Evolutionary conservation across 2,329 filamentous ascomycete species (phyloP).

Genomic region (Neospermospora avenae): DNA sequence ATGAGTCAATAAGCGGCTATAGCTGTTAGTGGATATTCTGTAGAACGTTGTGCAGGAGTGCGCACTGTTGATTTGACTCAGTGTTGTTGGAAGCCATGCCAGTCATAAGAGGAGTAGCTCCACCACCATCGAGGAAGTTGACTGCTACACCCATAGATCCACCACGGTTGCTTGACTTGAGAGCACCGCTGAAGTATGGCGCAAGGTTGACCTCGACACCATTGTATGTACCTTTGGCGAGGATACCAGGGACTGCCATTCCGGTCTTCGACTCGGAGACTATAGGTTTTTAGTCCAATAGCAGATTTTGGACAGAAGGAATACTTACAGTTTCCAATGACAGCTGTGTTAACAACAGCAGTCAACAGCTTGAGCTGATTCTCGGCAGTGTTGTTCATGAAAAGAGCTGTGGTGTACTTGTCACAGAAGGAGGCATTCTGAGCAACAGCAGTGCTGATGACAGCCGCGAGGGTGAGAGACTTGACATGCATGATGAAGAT

Average conservation of each 20-base stretch:
- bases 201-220: conserved; percentile 50
- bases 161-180: conserved; percentile 50
- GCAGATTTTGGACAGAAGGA: not conserved
- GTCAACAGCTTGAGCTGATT: conserved; percentile 55
- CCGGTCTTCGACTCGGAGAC: conserved; percentile 50
- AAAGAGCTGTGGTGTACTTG: conserved; percentile 16
- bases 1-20: conserved; percentile 53
- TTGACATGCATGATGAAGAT: not conserved
- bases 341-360: conserved; percentile 57
- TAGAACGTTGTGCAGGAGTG: not conserved
- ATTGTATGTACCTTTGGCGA: conserved; percentile 46
- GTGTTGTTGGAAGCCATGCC: conserved; percentile 49
- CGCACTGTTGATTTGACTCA: conserved; percentile 52
- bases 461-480: not conserved
- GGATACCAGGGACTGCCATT: conserved; percentile 51
- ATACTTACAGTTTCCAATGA: conserved; percentile 50
- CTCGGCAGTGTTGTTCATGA: conserved; percentile 49
- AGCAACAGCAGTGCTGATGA: not conserved
- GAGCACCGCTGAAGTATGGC: conserved; percentile 52
- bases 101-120: conserved; percentile 48
- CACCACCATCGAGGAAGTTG: conserved; percentile 59
- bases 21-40: not conserved
- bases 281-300: not conserved
- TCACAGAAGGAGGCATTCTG: conserved; percentile 18
- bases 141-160: conserved; percentile 43